Conservation (phyloP, 202 grass and related monocot species). For the Tripidium arundinaceum region DNA sequence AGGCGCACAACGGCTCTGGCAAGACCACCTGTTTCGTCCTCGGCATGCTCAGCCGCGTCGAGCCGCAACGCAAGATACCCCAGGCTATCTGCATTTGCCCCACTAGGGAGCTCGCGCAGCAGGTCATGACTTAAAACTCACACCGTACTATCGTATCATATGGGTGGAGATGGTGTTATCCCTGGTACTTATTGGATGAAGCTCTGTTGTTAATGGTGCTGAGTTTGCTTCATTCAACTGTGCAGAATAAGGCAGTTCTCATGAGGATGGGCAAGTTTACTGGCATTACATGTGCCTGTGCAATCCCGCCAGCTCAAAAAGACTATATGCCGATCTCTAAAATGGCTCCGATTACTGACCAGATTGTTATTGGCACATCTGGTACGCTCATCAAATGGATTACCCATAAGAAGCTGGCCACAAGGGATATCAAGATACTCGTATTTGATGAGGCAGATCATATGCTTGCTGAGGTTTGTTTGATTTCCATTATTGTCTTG, state of each 20-base stretch:
- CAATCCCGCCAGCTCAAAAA: slow-evolving; percentile 56
- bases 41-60: slow-evolving; percentile 93
- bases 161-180: too few species aligned
- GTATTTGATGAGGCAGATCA: slow-evolving; percentile 93
- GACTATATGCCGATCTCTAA: slow-evolving; percentile 58
- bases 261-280: slow-evolving; percentile 90
- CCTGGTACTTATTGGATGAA: too few species aligned
- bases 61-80: slow-evolving; percentile 49
- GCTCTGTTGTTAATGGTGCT: neutral
- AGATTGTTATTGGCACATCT: slow-evolving; percentile 94
- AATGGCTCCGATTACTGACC: slow-evolving; percentile 57
- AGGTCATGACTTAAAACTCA: too few species aligned
- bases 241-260: slow-evolving; percentile 83
- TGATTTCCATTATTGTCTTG: neutral
- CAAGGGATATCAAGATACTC: slow-evolving; percentile 72
- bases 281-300: slow-evolving; percentile 75
- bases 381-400: slow-evolving; percentile 93
- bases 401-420: slow-evolving; percentile 57
- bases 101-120: slow-evolving; percentile 86
- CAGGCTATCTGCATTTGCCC: slow-evolving; percentile 98
- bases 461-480: slow-evolving; percentile 84
- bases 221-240: slow-evolving; percentile 27
- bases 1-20: slow-evolving; percentile 95
- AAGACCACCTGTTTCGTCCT: slow-evolving; percentile 98
- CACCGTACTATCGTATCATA: too few species aligned